Conservation (phyloP, 441 rosid genomes). For the Gossypium laxum region DNA sequence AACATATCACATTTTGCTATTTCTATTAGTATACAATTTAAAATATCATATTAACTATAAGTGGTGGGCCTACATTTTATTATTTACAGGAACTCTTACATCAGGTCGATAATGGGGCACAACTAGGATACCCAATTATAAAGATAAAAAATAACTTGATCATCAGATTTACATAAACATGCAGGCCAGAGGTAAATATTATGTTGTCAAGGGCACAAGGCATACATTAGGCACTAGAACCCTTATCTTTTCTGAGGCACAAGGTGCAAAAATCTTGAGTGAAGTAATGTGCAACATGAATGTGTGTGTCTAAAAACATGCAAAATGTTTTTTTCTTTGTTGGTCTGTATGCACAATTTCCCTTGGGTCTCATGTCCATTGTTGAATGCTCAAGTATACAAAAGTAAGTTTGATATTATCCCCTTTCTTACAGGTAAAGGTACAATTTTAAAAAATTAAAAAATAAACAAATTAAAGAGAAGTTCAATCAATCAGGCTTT, state of each 20-base stretch:
- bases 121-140: background rate
- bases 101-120: background rate
- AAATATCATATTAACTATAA: background rate
- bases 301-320: background rate
- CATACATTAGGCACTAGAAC: background rate
- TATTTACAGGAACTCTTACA: background rate
- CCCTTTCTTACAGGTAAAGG: background rate
- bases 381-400: background rate
- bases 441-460: background rate
- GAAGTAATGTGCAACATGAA: too few relatives aligned
- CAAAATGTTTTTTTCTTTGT: background rate
- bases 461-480: background rate
- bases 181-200: background rate
- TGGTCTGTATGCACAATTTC: background rate
- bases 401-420: background rate
- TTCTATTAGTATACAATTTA: background rate
- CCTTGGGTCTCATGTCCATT: background rate
- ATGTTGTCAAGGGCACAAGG: background rate
- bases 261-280: background rate
- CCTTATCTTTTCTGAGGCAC: background rate
- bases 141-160: background rate
- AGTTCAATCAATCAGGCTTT: background rate
- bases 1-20: background rate
- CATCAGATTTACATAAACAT: background rate
- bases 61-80: background rate